Evolutionary conservation across 208 protist genomes (phyloP).

Genomic region (Crithidia sp.): DNA sequence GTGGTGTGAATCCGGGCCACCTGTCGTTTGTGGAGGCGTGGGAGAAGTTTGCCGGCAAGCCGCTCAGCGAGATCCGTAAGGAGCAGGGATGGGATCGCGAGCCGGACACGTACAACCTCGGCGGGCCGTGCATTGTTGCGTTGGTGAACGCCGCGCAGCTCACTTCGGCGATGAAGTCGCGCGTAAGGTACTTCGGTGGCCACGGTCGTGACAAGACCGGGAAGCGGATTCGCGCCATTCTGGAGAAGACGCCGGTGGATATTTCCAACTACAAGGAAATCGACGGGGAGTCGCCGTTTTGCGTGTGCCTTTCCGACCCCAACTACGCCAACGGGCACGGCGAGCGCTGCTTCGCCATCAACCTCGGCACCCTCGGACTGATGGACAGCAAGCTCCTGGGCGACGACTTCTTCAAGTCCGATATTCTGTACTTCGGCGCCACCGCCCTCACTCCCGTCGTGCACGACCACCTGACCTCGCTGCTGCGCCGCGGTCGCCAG

Average conservation of each 20-base stretch:
- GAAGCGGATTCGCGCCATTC: slow-evolving; percentile 14
- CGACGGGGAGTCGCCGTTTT: slow-evolving; percentile 15
- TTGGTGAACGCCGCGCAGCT: slow-evolving; percentile 33
- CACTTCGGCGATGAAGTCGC: not conserved
- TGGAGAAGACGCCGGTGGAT: slow-evolving; percentile 27
- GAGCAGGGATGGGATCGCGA: slow-evolving; percentile 26
- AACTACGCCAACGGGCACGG: slow-evolving; percentile 34
- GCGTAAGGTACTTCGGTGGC: slow-evolving; percentile 30
- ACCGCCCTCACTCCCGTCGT: slow-evolving; percentile 29
- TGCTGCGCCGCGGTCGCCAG: slow-evolving; percentile 22
- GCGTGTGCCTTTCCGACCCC: slow-evolving; percentile 27
- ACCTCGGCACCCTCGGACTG: slow-evolving; percentile 22
- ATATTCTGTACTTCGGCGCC: slow-evolving; percentile 36
- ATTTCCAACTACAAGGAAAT: slow-evolving; percentile 16
- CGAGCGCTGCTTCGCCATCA: slow-evolving; percentile 39
- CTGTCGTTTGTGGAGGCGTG: slow-evolving; percentile 32
- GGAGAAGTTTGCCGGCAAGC: slow-evolving; percentile 36
- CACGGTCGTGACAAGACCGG: slow-evolving; percentile 16
- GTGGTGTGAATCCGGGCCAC: slow-evolving; percentile 23
- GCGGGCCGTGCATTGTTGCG: slow-evolving; percentile 31
- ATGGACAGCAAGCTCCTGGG: slow-evolving; percentile 13
- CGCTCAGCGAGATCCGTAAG: slow-evolving; percentile 25
- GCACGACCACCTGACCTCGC: slow-evolving; percentile 35
- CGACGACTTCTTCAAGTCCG: slow-evolving; percentile 29
- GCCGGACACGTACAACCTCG: slow-evolving; percentile 28